Percentiles rank a stretch among this genome's conserved stretches.
phyloP scores from a whole-genome alignment of 169 alveolate genomes.

The Cryptosporidium xiaoi region DNA sequence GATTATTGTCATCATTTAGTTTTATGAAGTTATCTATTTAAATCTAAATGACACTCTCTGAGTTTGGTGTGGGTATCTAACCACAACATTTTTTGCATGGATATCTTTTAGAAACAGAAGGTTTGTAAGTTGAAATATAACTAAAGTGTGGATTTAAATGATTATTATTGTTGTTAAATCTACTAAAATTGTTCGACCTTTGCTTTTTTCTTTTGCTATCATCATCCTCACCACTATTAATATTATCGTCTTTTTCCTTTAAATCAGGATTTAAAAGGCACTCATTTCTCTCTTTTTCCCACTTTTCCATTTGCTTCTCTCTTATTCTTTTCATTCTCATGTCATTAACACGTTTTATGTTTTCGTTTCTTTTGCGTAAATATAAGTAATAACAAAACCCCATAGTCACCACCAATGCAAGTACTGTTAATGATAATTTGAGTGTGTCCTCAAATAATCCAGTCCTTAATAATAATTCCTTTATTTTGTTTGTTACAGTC shows the following conservation, averaged over 20 bases:
- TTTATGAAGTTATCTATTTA: background rate
- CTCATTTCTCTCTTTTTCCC: constrained; percentile 60
- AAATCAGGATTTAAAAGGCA: background rate
- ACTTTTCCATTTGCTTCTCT: constrained; percentile 31
- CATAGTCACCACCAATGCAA: background rate
- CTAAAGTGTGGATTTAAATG: constrained; percentile 69
- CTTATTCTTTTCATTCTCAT: constrained; percentile 51
- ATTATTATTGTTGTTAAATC: constrained; percentile 6
- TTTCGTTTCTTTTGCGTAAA: background rate
- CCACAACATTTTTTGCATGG: constrained; percentile 68
- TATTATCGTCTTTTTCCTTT: background rate
- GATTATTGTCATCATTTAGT: background rate
- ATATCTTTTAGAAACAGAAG: constrained; percentile 62
- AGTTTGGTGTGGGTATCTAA: background rate
- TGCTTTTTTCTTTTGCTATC: background rate
- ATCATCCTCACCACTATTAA: background rate
- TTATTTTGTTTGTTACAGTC: too few species aligned
- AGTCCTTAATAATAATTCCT: background rate
- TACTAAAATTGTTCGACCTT: constrained; percentile 12
- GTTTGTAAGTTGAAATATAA: constrained; percentile 45
- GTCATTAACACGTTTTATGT: constrained; percentile 15
- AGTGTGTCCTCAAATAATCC: background rate
- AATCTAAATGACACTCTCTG: background rate
- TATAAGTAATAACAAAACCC: background rate
- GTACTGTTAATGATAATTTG: background rate